Percentiles rank a stretch among this genome's conserved stretches.
These are phyloP conservation scores for Dendryphion nanum DNA, from an alignment of 2,329 filamentous ascomycete species.

Conservation along the genomic window DNA sequence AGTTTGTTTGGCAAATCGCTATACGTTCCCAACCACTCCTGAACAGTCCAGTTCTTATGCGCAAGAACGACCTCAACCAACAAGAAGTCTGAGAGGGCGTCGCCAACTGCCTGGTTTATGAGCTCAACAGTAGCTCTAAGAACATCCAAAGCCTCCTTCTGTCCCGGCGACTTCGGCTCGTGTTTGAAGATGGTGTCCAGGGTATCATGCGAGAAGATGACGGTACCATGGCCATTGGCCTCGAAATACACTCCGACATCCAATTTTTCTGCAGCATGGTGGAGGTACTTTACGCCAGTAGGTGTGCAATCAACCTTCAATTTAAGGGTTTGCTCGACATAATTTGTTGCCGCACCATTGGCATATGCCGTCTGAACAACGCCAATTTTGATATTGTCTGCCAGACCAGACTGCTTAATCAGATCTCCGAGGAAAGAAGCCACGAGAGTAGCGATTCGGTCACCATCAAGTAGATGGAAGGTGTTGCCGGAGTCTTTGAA, in stretches of 20 bases:
- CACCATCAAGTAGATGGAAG: constrained; percentile 92
- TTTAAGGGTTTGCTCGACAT: constrained; percentile 82
- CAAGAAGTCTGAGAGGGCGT: constrained; percentile 92
- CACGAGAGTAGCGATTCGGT: constrained; percentile 91
- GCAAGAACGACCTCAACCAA: constrained; percentile 95
- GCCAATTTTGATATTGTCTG: constrained; percentile 80
- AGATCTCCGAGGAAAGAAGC: constrained; percentile 93
- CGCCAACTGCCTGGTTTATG: constrained; percentile 97
- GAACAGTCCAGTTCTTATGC: constrained; percentile 86
- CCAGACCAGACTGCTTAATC: constrained; percentile 73
- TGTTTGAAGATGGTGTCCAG: constrained; percentile 74
- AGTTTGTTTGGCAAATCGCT: constrained; percentile 91
- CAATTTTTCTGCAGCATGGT: constrained; percentile 93
- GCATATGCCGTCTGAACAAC: constrained; percentile 98
- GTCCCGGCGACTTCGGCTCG: constrained; percentile 84
- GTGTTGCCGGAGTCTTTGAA: constrained; percentile 77
- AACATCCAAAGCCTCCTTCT: constrained; percentile 84
- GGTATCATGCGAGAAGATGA: constrained; percentile 87
- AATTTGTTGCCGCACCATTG: constrained; percentile 91
- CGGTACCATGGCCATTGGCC: constrained; percentile 95
- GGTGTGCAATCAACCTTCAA: constrained; percentile 90
- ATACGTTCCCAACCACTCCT: constrained; percentile 92
- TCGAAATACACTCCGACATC: constrained; percentile 98
- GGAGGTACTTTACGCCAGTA: constrained; percentile 95
- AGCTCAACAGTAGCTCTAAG: constrained; percentile 81